Evolutionary conservation across 805 yeast genomes (phyloP).

Genomic region (Starmera pachycereana): DNA sequence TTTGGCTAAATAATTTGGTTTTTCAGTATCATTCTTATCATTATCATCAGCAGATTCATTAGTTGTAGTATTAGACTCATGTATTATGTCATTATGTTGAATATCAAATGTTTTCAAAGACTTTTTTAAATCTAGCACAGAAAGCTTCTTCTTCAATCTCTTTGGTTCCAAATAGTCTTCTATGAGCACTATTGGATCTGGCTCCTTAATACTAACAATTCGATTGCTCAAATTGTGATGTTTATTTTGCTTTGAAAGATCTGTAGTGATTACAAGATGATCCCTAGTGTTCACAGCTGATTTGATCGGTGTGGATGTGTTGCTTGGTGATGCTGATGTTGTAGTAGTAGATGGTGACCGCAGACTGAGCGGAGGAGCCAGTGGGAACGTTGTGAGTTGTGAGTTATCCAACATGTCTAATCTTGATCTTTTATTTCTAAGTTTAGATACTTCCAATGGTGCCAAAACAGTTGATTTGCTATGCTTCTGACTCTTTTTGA

Average conservation of each 20-base stretch:
- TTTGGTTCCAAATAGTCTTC: conserved; percentile 43
- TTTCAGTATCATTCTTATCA: not conserved
- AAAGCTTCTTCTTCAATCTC: conserved; percentile 16
- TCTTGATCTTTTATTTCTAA: conserved; percentile 17
- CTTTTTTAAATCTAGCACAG: conserved; percentile 24
- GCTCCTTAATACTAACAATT: not conserved
- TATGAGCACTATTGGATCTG: conserved; percentile 32
- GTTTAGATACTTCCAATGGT: not conserved
- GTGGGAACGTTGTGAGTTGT: conserved; percentile 27
- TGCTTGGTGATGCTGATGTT: too few species aligned
- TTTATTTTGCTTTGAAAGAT: too few species aligned
- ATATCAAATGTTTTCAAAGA: conserved; percentile 12
- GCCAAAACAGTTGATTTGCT: too few species aligned
- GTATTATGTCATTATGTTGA: not conserved
- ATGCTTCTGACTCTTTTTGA: too few species aligned
- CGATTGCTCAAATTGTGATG: too few species aligned
- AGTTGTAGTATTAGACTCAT: not conserved
- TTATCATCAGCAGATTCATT: not conserved
- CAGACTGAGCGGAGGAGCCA: conserved; percentile 15
- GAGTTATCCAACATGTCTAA: conserved; percentile 28
- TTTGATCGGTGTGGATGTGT: too few species aligned
- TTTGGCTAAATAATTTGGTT: conserved; percentile 6
- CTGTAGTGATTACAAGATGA: too few species aligned
- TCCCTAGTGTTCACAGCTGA: too few species aligned
- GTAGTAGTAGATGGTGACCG: too few species aligned